Percentiles rank a stretch among this genome's conserved stretches.
Evolutionary conservation across 140 eudicot genomes (phyloP).

Genomic region (Oenanthe javanica): DNA sequence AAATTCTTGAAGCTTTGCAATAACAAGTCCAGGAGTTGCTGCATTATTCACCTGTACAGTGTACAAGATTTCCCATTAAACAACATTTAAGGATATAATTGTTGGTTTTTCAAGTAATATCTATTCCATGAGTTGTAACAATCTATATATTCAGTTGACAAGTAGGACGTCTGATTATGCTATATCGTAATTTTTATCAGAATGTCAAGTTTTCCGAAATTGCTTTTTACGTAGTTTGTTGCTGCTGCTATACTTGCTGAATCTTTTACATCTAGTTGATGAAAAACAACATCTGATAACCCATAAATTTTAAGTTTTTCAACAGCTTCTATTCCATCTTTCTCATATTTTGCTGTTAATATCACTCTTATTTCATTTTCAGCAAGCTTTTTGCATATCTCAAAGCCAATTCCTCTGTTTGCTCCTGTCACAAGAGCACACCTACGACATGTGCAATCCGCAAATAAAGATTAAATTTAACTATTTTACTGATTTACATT

Average conservation of each 20-base stretch:
- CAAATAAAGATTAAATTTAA: background rate
- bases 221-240: slow-evolving; percentile 24
- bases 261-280: slow-evolving; percentile 29
- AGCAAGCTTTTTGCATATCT: no score
- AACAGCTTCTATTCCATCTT: slow-evolving; percentile 13
- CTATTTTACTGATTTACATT: background rate
- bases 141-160: background rate
- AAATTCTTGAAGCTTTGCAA: no score
- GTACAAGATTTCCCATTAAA: background rate
- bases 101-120: background rate
- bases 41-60: no score
- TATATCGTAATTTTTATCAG: slow-evolving; percentile 25
- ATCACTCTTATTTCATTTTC: no score
- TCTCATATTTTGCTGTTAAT: slow-evolving; percentile 25
- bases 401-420: background rate
- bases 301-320: slow-evolving; percentile 9
- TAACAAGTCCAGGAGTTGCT: no score
- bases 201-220: slow-evolving; percentile 38
- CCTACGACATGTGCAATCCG: background rate
- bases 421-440: slow-evolving; percentile 24
- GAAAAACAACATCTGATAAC: slow-evolving; percentile 11
- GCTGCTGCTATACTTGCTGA: slow-evolving; percentile 22
- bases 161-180: background rate
- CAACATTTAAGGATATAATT: background rate
- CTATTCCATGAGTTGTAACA: background rate